Percentiles rank a stretch among this genome's conserved stretches.
Evolutionary conservation across 1,139 yeast species (phyloP).

Genomic region (Lodderomyces metapsilosis): DNA sequence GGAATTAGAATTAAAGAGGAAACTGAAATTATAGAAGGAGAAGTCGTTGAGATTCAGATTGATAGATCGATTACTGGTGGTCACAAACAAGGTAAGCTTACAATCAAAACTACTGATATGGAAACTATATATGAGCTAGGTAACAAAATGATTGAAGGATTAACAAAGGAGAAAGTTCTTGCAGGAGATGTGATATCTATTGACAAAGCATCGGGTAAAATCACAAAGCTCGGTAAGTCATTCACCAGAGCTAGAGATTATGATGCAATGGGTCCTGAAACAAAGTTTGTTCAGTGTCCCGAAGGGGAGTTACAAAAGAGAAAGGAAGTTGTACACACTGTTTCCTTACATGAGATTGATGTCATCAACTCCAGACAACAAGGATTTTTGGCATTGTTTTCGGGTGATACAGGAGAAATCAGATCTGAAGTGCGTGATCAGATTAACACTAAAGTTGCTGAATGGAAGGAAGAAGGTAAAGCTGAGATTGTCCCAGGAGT

Average conservation of each 20-base stretch:
- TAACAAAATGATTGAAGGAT: constrained; percentile 94
- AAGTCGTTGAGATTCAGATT: constrained; percentile 96
- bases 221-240: constrained; percentile 91
- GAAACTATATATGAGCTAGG: constrained; percentile 98
- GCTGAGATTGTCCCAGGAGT: constrained; percentile 99
- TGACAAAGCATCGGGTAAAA: constrained; percentile 93
- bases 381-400: constrained; percentile 92
- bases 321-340: constrained; percentile 94
- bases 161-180: constrained; percentile 89
- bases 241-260: constrained; percentile 95
- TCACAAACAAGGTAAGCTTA: constrained; percentile 95
- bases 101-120: constrained; percentile 98
- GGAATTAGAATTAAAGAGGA: constrained; percentile 96
- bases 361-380: constrained; percentile 97
- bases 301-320: constrained; percentile 97
- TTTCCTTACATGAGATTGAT: constrained; percentile 94
- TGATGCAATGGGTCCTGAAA: constrained; percentile 99
- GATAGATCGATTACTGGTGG: constrained; percentile 97
- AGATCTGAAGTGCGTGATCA: constrained; percentile 95
- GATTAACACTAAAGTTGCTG: constrained; percentile 93
- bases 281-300: constrained; percentile 96
- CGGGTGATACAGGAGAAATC: constrained; percentile 98
- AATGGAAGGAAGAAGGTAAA: constrained; percentile 99
- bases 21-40: constrained; percentile 97
- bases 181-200: constrained; percentile 98